Conservation (phyloP, 257 asterid genomes). For the Solanum medicagineum region DNA sequence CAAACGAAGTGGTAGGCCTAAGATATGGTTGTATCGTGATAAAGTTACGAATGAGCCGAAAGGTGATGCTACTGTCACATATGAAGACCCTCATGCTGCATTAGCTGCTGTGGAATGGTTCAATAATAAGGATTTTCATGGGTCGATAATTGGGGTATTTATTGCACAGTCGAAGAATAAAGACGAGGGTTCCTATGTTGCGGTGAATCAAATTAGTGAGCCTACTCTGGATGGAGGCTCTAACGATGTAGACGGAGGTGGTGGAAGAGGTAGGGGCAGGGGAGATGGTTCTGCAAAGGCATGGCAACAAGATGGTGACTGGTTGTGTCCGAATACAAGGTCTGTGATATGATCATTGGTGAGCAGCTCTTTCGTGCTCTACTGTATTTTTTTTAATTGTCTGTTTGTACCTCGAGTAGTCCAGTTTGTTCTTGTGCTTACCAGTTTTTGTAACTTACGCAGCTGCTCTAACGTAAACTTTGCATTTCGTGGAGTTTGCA, state of each 20-base stretch:
- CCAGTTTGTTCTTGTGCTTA: not conserved
- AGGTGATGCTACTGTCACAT: conserved; percentile 97
- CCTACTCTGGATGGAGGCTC: conserved; percentile 44
- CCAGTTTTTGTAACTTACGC: conserved; percentile 22
- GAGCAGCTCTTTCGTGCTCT: conserved; percentile 84
- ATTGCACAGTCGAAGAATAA: conserved; percentile 89
- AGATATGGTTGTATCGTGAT: conserved; percentile 89
- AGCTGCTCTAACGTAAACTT: conserved; percentile 97
- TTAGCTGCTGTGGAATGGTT: conserved; percentile 98
- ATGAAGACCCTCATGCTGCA: conserved; percentile 99
- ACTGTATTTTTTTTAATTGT: not conserved
- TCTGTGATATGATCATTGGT: conserved; percentile 98
- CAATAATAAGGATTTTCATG: conserved; percentile 90
- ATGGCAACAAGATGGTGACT: conserved; percentile 98
- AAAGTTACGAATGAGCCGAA: conserved; percentile 88
- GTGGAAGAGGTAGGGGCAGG: conserved; percentile 79
- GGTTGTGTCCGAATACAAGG: conserved; percentile 98
- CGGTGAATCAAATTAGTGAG: conserved; percentile 24
- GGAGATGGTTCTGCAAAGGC: conserved; percentile 70
- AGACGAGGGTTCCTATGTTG: conserved; percentile 26
- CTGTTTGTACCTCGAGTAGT: not conserved
- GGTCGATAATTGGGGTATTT: conserved; percentile 69
- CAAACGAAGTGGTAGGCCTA: conserved; percentile 89
- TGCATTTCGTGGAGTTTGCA: conserved; percentile 98
- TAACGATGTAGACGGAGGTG: conserved; percentile 44